These are phyloP conservation scores for Sabuloglossum arenarium DNA, from an alignment of 495 filamentous ascomycete genomes.

Conservation along the genomic window DNA sequence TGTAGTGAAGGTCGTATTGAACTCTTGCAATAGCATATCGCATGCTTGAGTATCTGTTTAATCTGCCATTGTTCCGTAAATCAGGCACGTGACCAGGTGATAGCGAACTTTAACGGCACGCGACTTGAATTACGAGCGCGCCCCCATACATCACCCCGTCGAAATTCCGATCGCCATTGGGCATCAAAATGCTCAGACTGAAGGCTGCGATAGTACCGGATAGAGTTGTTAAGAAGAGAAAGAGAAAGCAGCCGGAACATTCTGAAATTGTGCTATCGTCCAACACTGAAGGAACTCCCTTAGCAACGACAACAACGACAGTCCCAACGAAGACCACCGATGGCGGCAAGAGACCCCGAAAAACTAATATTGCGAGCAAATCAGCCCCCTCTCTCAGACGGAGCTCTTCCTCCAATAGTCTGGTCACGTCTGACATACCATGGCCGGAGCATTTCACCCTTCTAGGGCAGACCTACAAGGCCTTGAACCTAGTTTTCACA, in stretches of 20 bases:
- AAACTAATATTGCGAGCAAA: constrained; percentile 13
- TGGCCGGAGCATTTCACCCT: constrained; percentile 59
- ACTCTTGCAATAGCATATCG: too few relatives aligned
- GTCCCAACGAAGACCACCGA: constrained; percentile 33
- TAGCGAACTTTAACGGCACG: too few relatives aligned
- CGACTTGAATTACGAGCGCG: too few relatives aligned
- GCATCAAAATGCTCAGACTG: constrained; percentile 27
- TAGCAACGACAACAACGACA: constrained; percentile 11
- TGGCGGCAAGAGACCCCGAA: constrained; percentile 28
- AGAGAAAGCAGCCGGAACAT: constrained; percentile 23
- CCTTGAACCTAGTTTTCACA: constrained; percentile 81
- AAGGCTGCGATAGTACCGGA: constrained; percentile 35
- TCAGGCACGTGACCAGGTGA: too few relatives aligned
- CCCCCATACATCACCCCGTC: too few relatives aligned
- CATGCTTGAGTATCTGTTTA: too few relatives aligned
- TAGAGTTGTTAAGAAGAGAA: constrained; percentile 29
- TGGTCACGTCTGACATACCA: constrained; percentile 26
- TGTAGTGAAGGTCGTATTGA: too few relatives aligned
- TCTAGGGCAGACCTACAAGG: constrained; percentile 58
- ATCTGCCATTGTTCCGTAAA: too few relatives aligned
- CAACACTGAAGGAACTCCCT: neutral
- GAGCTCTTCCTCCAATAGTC: constrained; percentile 19
- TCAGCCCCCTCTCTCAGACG: constrained; percentile 17
- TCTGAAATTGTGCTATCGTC: constrained; percentile 8
- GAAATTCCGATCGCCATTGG: too few relatives aligned